Evolutionary conservation across 257 asterid genomes (phyloP).

Genomic region (Leonotis leonurus): DNA sequence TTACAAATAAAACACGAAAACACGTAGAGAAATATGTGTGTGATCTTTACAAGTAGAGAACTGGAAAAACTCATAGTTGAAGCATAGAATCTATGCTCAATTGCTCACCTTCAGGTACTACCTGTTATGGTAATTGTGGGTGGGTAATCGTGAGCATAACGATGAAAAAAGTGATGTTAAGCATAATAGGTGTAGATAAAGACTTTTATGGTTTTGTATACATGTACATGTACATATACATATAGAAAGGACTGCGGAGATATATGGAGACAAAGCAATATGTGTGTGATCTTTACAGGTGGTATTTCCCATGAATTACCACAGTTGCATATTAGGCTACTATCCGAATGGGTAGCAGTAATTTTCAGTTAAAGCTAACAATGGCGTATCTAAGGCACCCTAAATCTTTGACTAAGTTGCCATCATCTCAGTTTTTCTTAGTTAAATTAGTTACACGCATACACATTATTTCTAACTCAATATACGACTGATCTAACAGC

Average conservation of each 20-base stretch:
- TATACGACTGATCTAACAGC: neutral
- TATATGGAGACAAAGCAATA: neutral
- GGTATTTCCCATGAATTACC: neutral
- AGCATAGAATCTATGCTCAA: neutral
- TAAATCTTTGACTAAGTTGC: neutral
- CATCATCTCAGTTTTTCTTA: neutral
- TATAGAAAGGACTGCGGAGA: too few species aligned
- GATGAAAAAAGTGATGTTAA: neutral
- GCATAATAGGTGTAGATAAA: neutral
- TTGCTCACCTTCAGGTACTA: neutral
- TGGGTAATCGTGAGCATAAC: too few species aligned
- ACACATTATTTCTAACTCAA: neutral
- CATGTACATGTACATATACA: too few species aligned
- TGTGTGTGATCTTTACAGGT: neutral
- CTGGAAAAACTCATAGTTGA: neutral
- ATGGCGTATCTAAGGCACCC: neutral
- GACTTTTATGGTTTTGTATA: neutral
- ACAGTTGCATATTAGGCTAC: neutral
- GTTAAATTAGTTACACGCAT: neutral
- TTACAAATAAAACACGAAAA: neutral
- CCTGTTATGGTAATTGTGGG: neutral
- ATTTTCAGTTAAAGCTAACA: too few species aligned
- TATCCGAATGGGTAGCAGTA: neutral
- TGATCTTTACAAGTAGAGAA: neutral
- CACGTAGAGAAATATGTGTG: neutral